These are phyloP conservation scores for Globisporangium nunn DNA, from an alignment of 352 stramenopile species.

Conservation along the genomic window DNA sequence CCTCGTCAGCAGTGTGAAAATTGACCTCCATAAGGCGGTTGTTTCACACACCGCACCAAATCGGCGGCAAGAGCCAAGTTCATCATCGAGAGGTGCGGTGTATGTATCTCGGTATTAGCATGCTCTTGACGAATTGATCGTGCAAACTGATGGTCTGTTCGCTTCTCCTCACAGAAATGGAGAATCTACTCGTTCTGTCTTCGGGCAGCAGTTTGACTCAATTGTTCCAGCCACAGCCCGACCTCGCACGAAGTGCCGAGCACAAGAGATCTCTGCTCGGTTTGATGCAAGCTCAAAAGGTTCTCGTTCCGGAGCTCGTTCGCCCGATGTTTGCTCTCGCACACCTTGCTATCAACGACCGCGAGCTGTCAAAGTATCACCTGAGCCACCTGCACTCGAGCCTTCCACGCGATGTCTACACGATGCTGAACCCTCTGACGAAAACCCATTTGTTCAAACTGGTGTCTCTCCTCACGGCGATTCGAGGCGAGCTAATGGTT, in stretches of 20 bases:
- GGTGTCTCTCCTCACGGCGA: conserved; percentile 17
- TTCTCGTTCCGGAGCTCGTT: conserved; percentile 14
- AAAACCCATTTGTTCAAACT: conserved; percentile 18
- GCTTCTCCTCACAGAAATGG: conserved; percentile 1
- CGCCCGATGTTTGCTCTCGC: conserved; percentile 31
- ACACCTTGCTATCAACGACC: conserved; percentile 14
- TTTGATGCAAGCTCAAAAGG: background rate
- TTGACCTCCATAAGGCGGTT: conserved; percentile 2
- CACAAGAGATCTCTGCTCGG: background rate
- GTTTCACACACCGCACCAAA: background rate
- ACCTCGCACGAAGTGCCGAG: background rate
- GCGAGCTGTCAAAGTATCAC: conserved; percentile 20
- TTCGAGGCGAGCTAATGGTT: conserved; percentile 27
- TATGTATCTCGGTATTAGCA: background rate
- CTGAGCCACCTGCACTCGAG: conserved; percentile 20
- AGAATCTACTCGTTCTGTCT: conserved; percentile 39
- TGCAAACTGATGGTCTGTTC: background rate
- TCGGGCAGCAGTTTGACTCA: conserved; percentile 25
- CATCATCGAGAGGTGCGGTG: conserved; percentile 3
- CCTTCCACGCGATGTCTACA: conserved; percentile 34
- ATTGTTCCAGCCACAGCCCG: conserved; percentile 10
- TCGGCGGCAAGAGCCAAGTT: background rate
- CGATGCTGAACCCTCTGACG: conserved; percentile 34
- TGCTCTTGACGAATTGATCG: background rate
- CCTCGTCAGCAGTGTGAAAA: conserved; percentile 1